Base-by-base conservation (phyloP, 208 protist species). In the Jaenimonas drosophilae region DNA sequence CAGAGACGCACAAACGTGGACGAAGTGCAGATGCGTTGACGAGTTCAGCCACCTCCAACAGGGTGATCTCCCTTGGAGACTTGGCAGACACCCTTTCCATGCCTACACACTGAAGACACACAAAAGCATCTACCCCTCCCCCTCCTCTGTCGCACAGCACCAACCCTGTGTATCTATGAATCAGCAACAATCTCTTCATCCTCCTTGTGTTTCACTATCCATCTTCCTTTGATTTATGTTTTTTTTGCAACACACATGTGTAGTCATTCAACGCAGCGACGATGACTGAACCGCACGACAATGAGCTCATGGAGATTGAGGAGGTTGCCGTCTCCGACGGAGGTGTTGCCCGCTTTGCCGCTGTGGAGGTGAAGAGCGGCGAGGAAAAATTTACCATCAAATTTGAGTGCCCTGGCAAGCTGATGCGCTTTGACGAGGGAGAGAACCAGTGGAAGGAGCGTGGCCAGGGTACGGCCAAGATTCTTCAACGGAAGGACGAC, bases 381-480 rank as follows among this genome's bases (percentile, higher is more conserved):
- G 84, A 92, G 59, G 85, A 96, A 45, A 68, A 80, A 43, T 90
- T 75, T 45, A 64, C 88, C 41, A 28, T 79, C 3, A 50, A 82
- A 2, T 96, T 72, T 69, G 59, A 88, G 53, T 54, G 77, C 36
- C 54, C 51, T 6, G 75, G 55, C 29, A 91, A 92, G 70, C 67
- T 94, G 17, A 59, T 89, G 26, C 85, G 89, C 43, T 96, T 96
- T 49, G 85, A 96, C 37, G 85, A 96, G 49, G 89, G 83, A 24
- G 86, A 94, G 61, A 96, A 96, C 49, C 49, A 67, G 55, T 96
- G 89, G 89, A 96, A 94, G 70, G 89, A 96, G 68, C 75, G 89
- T 33, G 89, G 83, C 0, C 64, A 86, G 49, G 89, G 89, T 2
- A 70, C 53, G 5, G 79, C 77, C 12, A 87, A 84, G 49, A 69